phyloP scores from a whole-genome alignment of 768 basidiomycete species.

The Gyrodon lividus region DNA sequence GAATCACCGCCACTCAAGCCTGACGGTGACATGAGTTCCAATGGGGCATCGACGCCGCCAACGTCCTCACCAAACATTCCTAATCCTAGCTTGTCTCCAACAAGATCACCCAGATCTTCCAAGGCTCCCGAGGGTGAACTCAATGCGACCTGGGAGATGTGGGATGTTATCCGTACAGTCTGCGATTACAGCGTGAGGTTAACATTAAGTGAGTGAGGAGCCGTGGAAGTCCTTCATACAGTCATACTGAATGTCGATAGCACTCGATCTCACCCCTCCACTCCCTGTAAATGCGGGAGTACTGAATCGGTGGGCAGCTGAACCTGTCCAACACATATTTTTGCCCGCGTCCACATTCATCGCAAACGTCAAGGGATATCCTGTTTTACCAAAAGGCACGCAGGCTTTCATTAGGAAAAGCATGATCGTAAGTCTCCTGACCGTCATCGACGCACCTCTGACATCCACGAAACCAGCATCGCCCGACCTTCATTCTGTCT shows the following conservation, averaged over 20 bases:
- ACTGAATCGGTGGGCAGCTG: constrained; percentile 87
- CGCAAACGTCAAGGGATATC: constrained; percentile 94
- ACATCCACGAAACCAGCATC: constrained; percentile 54
- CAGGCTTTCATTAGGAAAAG: constrained; percentile 89
- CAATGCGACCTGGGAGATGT: constrained; percentile 94
- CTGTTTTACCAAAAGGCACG: constrained; percentile 90
- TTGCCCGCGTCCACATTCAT: constrained; percentile 91
- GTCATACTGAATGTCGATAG: constrained; percentile 41
- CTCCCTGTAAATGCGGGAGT: constrained; percentile 76
- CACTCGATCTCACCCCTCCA: constrained; percentile 88
- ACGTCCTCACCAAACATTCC: constrained; percentile 17
- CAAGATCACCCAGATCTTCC: constrained; percentile 27
- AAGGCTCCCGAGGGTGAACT: constrained; percentile 54
- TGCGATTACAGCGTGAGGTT: constrained; percentile 81
- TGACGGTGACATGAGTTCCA: constrained; percentile 30
- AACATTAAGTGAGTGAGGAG: constrained; percentile 69
- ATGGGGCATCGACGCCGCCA: constrained; percentile 23
- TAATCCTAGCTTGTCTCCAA: constrained; percentile 21
- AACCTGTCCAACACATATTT: constrained; percentile 87
- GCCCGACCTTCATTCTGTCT: constrained; percentile 80
- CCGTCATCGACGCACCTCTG: constrained; percentile 16
- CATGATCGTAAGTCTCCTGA: constrained; percentile 64
- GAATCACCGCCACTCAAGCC: constrained; percentile 24
- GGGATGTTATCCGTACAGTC: constrained; percentile 90
- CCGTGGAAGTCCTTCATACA: constrained; percentile 3